Conservation (phyloP, 805 yeast genomes). For the Ogataea paradorogensis region DNA sequence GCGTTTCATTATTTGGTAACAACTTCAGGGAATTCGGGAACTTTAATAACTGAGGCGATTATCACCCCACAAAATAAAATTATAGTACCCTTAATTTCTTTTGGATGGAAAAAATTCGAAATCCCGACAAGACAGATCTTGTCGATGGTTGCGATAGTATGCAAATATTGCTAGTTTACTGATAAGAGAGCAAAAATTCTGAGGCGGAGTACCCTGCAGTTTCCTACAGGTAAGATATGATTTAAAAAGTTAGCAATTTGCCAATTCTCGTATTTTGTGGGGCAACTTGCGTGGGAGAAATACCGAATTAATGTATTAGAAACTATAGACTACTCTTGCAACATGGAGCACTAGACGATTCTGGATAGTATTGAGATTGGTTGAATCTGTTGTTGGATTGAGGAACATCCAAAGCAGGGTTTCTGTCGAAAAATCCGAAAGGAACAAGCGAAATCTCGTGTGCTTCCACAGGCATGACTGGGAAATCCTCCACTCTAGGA, state of each 20-base stretch:
- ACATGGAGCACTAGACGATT: conserved; percentile 28
- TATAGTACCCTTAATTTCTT: background rate
- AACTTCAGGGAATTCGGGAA: background rate
- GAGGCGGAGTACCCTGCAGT: too few relatives aligned
- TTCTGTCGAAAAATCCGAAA: conserved; percentile 68
- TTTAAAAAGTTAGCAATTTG: too few relatives aligned
- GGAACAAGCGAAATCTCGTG: conserved; percentile 68
- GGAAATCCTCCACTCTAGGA: conserved; percentile 84
- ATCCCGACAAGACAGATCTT: too few relatives aligned
- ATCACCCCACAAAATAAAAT: conserved; percentile 15
- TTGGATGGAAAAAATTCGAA: background rate
- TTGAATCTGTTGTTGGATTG: conserved; percentile 65
- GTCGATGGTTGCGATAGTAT: too few relatives aligned
- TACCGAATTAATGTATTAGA: background rate
- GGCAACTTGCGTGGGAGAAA: too few relatives aligned
- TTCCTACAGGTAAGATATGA: too few relatives aligned
- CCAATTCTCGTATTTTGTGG: too few relatives aligned
- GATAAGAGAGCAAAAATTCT: too few relatives aligned
- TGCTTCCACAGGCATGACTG: conserved; percentile 84
- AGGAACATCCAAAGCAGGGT: conserved; percentile 78
- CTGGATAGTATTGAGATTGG: conserved; percentile 48
- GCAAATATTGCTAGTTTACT: too few relatives aligned
- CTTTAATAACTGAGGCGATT: conserved; percentile 1
- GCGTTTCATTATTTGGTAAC: background rate
- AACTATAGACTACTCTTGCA: conserved; percentile 33